Evolutionary conservation across 805 yeast species (phyloP).

Genomic region (Candida maesae): DNA sequence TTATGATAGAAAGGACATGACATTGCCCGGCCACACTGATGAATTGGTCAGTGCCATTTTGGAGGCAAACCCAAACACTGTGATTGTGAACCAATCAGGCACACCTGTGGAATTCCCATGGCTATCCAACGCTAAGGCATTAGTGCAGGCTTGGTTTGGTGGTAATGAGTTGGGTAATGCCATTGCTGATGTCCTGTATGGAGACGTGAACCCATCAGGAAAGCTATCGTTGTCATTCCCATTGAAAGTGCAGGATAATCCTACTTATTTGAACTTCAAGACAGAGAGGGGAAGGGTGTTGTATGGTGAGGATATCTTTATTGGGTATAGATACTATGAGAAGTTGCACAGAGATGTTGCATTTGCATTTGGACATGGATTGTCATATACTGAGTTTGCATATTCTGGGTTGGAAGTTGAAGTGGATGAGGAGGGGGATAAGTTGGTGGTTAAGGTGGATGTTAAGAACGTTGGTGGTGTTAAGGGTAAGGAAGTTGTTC

Average conservation of each 20-base stretch:
- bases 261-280: conserved; percentile 50
- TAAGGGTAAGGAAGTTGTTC: conserved; percentile 55
- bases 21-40: conserved; percentile 47
- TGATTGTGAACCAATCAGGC: conserved; percentile 57
- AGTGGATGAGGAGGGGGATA: conserved; percentile 26
- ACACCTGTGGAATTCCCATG: conserved; percentile 61
- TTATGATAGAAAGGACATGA: conserved; percentile 48
- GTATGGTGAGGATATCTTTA: conserved; percentile 64
- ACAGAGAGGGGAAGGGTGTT: conserved; percentile 49
- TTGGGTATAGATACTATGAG: conserved; percentile 62
- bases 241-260: conserved; percentile 46
- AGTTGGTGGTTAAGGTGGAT: conserved; percentile 31
- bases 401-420: conserved; percentile 35
- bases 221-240: conserved; percentile 57
- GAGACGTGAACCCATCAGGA: conserved; percentile 59
- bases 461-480: conserved; percentile 46
- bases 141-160: conserved; percentile 56
- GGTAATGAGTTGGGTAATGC: conserved; percentile 59
- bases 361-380: conserved; percentile 61
- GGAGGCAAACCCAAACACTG: conserved; percentile 46
- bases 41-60: conserved; percentile 44
- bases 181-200: conserved; percentile 57
- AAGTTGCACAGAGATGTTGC: conserved; percentile 42
- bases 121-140: conserved; percentile 39
- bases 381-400: conserved; percentile 55